A percentile compares a stretch with the other conserved stretches of the same genome.
Conservation (phyloP, 1,139 yeast species). For the Kurtzmaniella quercitrusa region DNA sequence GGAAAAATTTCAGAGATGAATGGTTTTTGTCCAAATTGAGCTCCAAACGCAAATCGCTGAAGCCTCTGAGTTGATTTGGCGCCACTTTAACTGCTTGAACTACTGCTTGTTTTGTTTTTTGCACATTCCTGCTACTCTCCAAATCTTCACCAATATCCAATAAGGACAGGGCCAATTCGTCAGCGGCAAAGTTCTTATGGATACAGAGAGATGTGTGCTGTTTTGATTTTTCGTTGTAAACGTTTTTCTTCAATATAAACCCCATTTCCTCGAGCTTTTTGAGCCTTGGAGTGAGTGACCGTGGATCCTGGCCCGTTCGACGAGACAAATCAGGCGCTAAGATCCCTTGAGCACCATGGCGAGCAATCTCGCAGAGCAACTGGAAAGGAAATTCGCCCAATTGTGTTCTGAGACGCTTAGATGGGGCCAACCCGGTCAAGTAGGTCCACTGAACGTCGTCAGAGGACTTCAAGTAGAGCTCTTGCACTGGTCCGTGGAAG, state of each 20-base stretch:
- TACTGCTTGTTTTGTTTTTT: slow-evolving; percentile 31
- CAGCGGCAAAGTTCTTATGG: slow-evolving; percentile 38
- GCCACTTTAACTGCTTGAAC: slow-evolving; percentile 58
- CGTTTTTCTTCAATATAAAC: slow-evolving; percentile 39
- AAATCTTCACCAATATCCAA: slow-evolving; percentile 22
- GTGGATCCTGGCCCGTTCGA: slow-evolving; percentile 63
- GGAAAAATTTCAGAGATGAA: slow-evolving; percentile 46
- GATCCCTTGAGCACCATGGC: slow-evolving; percentile 51
- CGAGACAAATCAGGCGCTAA: slow-evolving; percentile 53
- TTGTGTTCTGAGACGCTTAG: slow-evolving; percentile 26
- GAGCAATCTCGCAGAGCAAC: slow-evolving; percentile 48
- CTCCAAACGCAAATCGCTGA: slow-evolving; percentile 61
- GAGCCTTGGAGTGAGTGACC: slow-evolving; percentile 63
- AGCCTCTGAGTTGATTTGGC: slow-evolving; percentile 64
- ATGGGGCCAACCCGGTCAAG: slow-evolving; percentile 34
- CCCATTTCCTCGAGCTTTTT: slow-evolving; percentile 48
- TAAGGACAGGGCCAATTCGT: slow-evolving; percentile 32
- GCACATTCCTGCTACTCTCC: slow-evolving; percentile 28
- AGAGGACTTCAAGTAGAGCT: slow-evolving; percentile 28
- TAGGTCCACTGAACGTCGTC: slow-evolving; percentile 39
- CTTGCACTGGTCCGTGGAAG: slow-evolving; percentile 13
- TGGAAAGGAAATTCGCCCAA: slow-evolving; percentile 42
- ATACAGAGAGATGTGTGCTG: slow-evolving; percentile 49
- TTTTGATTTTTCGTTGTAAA: slow-evolving; percentile 37
- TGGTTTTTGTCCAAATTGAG: slow-evolving; percentile 47